Base-by-base conservation (phyloP, 768 basidiomycete genomes). In the Lactarius vividus region DNA sequence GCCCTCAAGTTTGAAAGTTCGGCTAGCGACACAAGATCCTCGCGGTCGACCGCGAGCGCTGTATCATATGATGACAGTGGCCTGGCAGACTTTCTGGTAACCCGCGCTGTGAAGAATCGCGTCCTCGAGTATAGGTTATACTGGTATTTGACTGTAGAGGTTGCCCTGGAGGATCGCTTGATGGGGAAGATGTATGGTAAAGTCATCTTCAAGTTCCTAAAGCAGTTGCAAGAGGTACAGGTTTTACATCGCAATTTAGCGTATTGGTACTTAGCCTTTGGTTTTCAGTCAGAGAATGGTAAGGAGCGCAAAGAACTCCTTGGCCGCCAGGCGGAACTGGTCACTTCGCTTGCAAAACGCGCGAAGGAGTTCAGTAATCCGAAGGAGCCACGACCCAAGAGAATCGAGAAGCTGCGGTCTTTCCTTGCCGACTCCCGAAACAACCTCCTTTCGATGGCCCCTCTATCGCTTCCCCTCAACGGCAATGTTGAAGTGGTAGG, bases 121-220 rank as follows among this genome's bases (percentile, higher is more conserved):
- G 83, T 96, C 0, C 80, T 99, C 2, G 97, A 96, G 0, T 98
- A 98, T 71, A 83, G 92, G 29, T 80, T 98, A 69, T 91, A 96
- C 74, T 98, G 97, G 97, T 99, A 98, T 72, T 86, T 98, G 62
- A 94, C 95, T 86, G 96, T 98, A 4, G 97, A 98, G 74, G 88
- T 94, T 20, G 92, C 93, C 26, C 77, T 92, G 54, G 92, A 95
- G 72, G 93, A 95, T 31, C 69, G 69, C 18, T 37, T 63, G 44
- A 69, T 70, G 62, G 64, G 61, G 33, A 70, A 66, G 59, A 70
- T 69, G 68, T 70, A 70, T 59, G 64, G 55, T 73, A 86, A 87
- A 66, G 80, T 87, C 28, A 86, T 93, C 74, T 96, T 86, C 79
- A 90, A 89, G 68, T 98, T 94, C 73, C 89, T 94, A 85, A 87